Conservation (phyloP, 352 stramenopile genomes). For the Elongisporangium senticosum region DNA sequence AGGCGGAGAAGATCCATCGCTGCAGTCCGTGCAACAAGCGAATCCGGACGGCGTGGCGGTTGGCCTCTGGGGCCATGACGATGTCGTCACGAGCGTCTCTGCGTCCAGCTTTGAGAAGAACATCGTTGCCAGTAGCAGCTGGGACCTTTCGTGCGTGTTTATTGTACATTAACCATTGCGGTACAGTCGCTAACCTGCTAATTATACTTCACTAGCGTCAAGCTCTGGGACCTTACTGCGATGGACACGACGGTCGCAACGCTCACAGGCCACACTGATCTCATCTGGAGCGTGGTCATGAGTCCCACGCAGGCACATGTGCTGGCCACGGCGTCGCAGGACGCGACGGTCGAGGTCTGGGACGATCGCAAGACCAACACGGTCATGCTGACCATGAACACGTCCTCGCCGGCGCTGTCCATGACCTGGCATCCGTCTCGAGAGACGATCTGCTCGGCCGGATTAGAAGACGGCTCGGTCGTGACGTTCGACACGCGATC, state of each 20-base stretch:
- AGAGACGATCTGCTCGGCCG: conserved; percentile 46
- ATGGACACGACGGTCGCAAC: conserved; percentile 45
- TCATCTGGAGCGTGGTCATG: conserved; percentile 67
- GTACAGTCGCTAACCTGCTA: neutral
- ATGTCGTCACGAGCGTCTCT: conserved; percentile 57
- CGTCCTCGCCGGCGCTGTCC: conserved; percentile 33
- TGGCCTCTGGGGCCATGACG: conserved; percentile 47
- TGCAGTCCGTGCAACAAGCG: neutral
- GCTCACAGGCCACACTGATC: conserved; percentile 65
- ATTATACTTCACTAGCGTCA: conserved; percentile 34
- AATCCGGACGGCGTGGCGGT: conserved; percentile 5
- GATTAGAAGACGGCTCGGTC: conserved; percentile 59
- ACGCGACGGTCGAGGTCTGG: conserved; percentile 70
- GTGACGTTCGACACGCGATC: conserved; percentile 66
- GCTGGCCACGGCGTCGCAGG: conserved; percentile 57
- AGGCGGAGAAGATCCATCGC: neutral
- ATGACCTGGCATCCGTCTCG: conserved; percentile 72
- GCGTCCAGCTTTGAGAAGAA: conserved; percentile 36
- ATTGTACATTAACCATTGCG: neutral
- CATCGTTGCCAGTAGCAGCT: conserved; percentile 49
- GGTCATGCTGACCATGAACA: conserved; percentile 32
- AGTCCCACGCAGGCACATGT: conserved; percentile 32
- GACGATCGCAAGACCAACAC: conserved; percentile 48
- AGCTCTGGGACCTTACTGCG: conserved; percentile 61
- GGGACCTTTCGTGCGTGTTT: conserved; percentile 66